Conservation (phyloP, 169 alveolate genomes). For the Pseudocohnilembus persalinus region DNA sequence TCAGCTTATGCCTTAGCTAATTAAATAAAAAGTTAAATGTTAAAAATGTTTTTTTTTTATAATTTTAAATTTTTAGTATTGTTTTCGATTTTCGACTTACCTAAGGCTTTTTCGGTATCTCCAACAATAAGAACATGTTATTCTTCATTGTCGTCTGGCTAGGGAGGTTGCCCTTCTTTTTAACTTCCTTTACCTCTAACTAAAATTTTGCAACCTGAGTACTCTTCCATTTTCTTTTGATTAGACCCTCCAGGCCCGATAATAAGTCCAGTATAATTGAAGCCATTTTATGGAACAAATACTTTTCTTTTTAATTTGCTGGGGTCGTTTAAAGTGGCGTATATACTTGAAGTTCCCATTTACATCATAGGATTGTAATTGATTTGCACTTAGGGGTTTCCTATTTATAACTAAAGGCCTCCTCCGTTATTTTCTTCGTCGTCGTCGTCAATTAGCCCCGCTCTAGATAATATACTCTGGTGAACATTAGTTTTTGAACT, state of each 20-base stretch:
- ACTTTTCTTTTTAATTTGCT: not conserved
- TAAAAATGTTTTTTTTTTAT: constrained; percentile 42
- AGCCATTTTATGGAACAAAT: constrained; percentile 19
- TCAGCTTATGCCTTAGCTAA: constrained; percentile 64
- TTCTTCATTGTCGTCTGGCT: constrained; percentile 81
- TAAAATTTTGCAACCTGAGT: constrained; percentile 73
- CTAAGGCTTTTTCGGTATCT: not conserved
- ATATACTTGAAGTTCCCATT: not conserved
- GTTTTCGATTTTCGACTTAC: no score
- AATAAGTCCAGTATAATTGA: constrained; percentile 80
- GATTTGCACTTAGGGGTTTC: not conserved
- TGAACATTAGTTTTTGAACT: not conserved
- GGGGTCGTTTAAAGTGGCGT: not conserved
- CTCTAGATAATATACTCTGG: not conserved
- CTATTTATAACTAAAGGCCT: not conserved
- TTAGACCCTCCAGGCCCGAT: constrained; percentile 85
- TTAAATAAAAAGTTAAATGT: constrained; percentile 68
- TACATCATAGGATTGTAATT: not conserved
- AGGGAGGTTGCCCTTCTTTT: constrained; percentile 74
- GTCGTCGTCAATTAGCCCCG: not conserved
- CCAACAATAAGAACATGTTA: constrained; percentile 11
- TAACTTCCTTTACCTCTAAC: constrained; percentile 74
- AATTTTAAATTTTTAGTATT: no score
- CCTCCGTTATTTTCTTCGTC: not conserved
- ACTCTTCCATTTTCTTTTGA: constrained; percentile 76